phyloP scores from a whole-genome alignment of 2,329 filamentous ascomycete genomes.

The Zarea fungicola region DNA sequence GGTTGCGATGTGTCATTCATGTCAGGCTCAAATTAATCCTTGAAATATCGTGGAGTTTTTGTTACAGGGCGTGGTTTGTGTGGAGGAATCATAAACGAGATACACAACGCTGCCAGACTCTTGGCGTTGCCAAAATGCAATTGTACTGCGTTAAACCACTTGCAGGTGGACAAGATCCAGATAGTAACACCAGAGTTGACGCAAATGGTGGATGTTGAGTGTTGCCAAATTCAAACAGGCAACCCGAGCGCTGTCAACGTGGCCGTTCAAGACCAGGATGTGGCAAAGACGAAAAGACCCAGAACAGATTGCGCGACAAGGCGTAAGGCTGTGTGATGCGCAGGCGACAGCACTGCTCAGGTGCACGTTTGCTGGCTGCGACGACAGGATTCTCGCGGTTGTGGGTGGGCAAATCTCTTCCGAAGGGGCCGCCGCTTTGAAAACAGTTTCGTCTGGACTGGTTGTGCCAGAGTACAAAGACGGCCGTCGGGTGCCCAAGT shows the following conservation, averaged over 20 bases:
- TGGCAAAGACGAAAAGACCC: neutral
- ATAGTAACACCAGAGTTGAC: neutral
- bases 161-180: neutral
- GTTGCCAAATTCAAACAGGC: constrained; percentile 10
- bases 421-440: constrained; percentile 1
- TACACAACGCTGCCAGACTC: constrained; percentile 3
- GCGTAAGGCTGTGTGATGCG: constrained; percentile 1
- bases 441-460: constrained; percentile 5
- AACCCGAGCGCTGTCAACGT: constrained; percentile 1
- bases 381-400: constrained; percentile 8
- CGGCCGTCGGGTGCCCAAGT: constrained; percentile 10
- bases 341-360: neutral
- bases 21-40: neutral
- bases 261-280: neutral
- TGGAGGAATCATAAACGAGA: constrained; percentile 7
- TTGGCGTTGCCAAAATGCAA: neutral
- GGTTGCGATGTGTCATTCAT: constrained; percentile 29
- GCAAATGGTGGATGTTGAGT: neutral
- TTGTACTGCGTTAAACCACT: neutral
- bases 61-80: neutral
- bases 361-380: neutral
- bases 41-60: neutral
- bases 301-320: constrained; percentile 9
- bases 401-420: constrained; percentile 2
- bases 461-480: neutral